Percentiles rank a stretch among this genome's conserved stretches.
phyloP scores from a whole-genome alignment of 1,284 basidiomycete species.

The Apiotrichum akiyoshidainum region DNA sequence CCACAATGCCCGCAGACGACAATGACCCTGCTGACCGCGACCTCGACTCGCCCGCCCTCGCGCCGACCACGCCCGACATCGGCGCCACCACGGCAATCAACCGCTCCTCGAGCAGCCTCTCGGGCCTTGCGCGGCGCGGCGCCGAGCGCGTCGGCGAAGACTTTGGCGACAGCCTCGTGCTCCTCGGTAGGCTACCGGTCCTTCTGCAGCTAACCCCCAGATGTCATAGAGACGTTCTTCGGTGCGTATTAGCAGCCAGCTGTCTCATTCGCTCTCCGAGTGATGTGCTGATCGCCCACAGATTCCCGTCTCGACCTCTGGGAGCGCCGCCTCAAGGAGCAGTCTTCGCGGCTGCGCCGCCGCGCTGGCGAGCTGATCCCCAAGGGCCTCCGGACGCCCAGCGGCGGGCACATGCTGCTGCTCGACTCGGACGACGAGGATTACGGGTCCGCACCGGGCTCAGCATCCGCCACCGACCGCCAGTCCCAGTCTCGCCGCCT shows the following conservation, averaged over 20 bases:
- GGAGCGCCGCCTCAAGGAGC: slow-evolving; percentile 79
- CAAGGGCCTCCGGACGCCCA: slow-evolving; percentile 51
- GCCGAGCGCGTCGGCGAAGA: slow-evolving; percentile 45
- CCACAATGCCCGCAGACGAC: not conserved
- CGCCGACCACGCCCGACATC: slow-evolving; percentile 2
- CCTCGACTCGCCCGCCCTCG: slow-evolving; percentile 11
- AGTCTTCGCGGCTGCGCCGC: slow-evolving; percentile 73
- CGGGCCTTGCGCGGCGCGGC: slow-evolving; percentile 31
- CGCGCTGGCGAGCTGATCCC: slow-evolving; percentile 69
- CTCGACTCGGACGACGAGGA: slow-evolving; percentile 28
- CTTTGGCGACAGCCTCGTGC: slow-evolving; percentile 37
- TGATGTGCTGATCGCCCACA: slow-evolving; percentile 12
- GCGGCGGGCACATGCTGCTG: slow-evolving; percentile 46
- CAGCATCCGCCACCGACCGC: not conserved
- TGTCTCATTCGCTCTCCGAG: too few species aligned
- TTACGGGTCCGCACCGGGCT: not conserved
- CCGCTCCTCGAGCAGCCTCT: slow-evolving; percentile 26
- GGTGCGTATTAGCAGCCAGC: slow-evolving; percentile 31
- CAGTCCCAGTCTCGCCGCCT: slow-evolving; percentile 13
- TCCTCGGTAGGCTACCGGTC: slow-evolving; percentile 39
- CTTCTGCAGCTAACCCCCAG: slow-evolving; percentile 18
- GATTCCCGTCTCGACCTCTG: slow-evolving; percentile 86
- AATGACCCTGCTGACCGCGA: not conserved
- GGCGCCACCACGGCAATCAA: slow-evolving; percentile 2
- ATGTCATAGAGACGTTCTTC: slow-evolving; percentile 52